Evolutionary conservation across 208 protist genomes (phyloP).

Genomic region (Entamoeba dispar): DNA sequence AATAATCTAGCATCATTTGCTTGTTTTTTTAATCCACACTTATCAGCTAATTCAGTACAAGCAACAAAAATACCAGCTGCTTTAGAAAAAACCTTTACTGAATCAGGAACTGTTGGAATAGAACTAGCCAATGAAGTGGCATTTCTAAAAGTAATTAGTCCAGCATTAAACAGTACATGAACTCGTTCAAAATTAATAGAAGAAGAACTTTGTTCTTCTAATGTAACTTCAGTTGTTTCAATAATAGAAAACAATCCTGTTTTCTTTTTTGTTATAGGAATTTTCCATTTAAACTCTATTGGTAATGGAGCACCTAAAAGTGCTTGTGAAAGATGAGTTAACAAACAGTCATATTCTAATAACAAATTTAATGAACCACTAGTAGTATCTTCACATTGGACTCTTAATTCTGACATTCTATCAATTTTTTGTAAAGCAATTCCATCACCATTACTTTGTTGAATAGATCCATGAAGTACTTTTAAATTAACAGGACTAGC

Average conservation of each 20-base stretch:
- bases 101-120: neutral
- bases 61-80: neutral
- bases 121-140: neutral
- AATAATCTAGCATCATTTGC: neutral
- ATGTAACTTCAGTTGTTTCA: neutral
- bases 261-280: neutral
- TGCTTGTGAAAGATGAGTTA: neutral
- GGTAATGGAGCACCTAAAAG: neutral
- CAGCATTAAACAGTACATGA: neutral
- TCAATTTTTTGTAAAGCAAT: neutral
- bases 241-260: neutral
- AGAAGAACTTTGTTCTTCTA: neutral
- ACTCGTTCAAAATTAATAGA: neutral
- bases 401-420: neutral
- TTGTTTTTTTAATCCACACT: neutral
- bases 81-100: neutral
- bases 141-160: neutral
- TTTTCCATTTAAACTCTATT: neutral
- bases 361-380: neutral
- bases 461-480: neutral
- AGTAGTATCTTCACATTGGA: neutral
- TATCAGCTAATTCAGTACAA: neutral
- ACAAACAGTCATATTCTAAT: neutral
- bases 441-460: neutral
- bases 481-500: neutral